These are phyloP conservation scores for Avicennia marina DNA, from an alignment of 257 asterid species.

Conservation along the genomic window DNA sequence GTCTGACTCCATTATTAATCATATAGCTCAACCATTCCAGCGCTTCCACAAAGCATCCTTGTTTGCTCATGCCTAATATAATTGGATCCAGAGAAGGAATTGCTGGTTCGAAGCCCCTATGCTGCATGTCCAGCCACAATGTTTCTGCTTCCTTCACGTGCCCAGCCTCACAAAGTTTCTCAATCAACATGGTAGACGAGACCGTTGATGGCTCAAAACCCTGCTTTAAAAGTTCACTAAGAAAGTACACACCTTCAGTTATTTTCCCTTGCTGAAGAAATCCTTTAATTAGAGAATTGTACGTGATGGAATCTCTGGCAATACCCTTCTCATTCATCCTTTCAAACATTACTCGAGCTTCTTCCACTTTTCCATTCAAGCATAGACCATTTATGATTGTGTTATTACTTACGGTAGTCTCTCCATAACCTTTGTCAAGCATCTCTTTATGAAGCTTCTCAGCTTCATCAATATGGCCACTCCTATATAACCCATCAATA, in stretches of 20 bases:
- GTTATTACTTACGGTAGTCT: slow-evolving; percentile 43
- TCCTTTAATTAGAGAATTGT: slow-evolving; percentile 48
- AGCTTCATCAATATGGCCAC: slow-evolving; percentile 50
- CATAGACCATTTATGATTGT: slow-evolving; percentile 60
- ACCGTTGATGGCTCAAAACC: slow-evolving; percentile 45
- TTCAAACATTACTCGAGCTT: slow-evolving; percentile 41
- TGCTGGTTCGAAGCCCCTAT: slow-evolving; percentile 41
- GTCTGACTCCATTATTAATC: slow-evolving; percentile 39
- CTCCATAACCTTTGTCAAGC: slow-evolving; percentile 46
- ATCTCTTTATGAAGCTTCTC: slow-evolving; percentile 54
- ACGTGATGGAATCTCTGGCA: slow-evolving; percentile 37
- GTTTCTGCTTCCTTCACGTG: slow-evolving; percentile 44
- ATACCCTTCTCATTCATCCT: slow-evolving; percentile 50
- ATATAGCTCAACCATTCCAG: slow-evolving; percentile 41
- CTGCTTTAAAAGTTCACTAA: slow-evolving; percentile 37
- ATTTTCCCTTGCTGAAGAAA: slow-evolving; percentile 38
- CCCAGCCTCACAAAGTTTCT: slow-evolving; percentile 44
- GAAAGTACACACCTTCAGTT: slow-evolving; percentile 30
- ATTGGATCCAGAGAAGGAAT: slow-evolving; percentile 31
- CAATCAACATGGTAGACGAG: slow-evolving; percentile 35
- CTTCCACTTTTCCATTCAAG: slow-evolving; percentile 39
- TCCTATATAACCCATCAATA: slow-evolving; percentile 48
- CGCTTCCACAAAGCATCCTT: slow-evolving; percentile 39
- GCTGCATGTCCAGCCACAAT: slow-evolving; percentile 52
- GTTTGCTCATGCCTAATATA: slow-evolving; percentile 40